These are phyloP conservation scores for Pseudogymnoascus pannorum DNA, from an alignment of 2,329 filamentous ascomycete genomes.

Conservation along the genomic window DNA sequence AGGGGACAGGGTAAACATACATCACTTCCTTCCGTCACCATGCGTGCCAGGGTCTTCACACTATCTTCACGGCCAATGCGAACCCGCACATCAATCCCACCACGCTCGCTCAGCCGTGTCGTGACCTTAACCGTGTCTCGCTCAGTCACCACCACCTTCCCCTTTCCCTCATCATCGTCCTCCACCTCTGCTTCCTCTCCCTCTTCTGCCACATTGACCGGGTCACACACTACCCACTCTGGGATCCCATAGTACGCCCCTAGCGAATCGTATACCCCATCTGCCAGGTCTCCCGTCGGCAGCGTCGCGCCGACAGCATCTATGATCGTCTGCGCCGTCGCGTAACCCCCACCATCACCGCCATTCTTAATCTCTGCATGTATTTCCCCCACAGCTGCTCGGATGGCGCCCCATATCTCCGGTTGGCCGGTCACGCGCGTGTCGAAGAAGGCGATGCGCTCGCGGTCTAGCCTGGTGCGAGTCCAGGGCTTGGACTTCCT, in stretches of 20 bases:
- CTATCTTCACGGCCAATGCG: constrained; percentile 51
- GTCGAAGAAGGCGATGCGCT: constrained; percentile 82
- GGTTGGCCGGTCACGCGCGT: constrained; percentile 70
- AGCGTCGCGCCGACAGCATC: constrained; percentile 70
- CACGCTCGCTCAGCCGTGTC: constrained; percentile 30
- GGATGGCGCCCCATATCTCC: constrained; percentile 76
- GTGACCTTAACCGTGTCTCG: constrained; percentile 22
- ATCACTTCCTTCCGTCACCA: constrained; percentile 54
- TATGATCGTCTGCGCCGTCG: constrained; percentile 72
- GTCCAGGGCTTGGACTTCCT: constrained; percentile 58
- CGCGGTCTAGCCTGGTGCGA: constrained; percentile 55
- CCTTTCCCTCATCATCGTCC: constrained; percentile 18
- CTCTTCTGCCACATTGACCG: constrained; percentile 45
- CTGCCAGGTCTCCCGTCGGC: constrained; percentile 63
- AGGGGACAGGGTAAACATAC: constrained; percentile 39
- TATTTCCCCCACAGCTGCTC: constrained; percentile 59
- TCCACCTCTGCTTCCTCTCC: constrained; percentile 21
- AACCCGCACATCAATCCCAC: constrained; percentile 55
- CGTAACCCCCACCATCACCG: constrained; percentile 36
- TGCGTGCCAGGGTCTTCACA: constrained; percentile 56
- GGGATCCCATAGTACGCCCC: constrained; percentile 65
- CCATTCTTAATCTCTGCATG: constrained; percentile 34
- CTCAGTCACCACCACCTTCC: constrained; percentile 23
- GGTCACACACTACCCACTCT: constrained; percentile 61
- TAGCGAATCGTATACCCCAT: constrained; percentile 64